phyloP scores from a whole-genome alignment of 768 basidiomycete species.

The Pulveroboletus sp. region DNA sequence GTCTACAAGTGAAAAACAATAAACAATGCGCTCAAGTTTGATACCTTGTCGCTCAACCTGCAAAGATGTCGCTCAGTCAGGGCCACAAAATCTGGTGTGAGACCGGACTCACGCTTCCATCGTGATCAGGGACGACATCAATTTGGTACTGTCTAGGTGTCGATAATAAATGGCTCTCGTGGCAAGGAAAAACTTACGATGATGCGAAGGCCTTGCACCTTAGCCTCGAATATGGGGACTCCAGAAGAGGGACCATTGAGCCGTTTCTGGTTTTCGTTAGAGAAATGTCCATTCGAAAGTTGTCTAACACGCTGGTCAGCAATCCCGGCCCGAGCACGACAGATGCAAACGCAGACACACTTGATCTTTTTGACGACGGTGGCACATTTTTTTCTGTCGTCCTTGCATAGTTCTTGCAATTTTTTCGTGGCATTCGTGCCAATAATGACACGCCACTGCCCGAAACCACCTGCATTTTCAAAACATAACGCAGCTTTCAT shows the following conservation, averaged over 20 bases:
- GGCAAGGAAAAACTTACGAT: conserved; percentile 36
- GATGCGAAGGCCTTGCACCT: conserved; percentile 56
- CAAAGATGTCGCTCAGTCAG: conserved; percentile 5
- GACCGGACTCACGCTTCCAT: conserved; percentile 24
- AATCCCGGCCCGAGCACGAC: background rate
- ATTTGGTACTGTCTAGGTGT: conserved; percentile 42
- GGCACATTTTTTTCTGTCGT: conserved; percentile 44
- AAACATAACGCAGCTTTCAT: conserved; percentile 62
- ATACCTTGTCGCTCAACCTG: conserved; percentile 42
- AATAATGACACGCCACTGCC: conserved; percentile 61
- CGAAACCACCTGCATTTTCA: conserved; percentile 57
- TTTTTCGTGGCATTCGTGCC: conserved; percentile 48
- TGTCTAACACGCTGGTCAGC: conserved; percentile 40
- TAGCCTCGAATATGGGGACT: conserved; percentile 67
- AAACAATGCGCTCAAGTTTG: background rate
- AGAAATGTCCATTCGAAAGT: conserved; percentile 68
- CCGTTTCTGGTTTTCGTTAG: conserved; percentile 63
- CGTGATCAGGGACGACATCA: conserved; percentile 43
- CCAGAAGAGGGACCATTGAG: conserved; percentile 45
- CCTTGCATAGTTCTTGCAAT: conserved; percentile 45
- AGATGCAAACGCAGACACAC: conserved; percentile 32
- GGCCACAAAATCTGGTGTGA: background rate
- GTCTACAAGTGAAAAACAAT: background rate
- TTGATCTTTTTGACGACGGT: conserved; percentile 69
- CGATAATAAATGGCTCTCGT: background rate